These are phyloP conservation scores for Mercurialis annua DNA, from an alignment of 345 rosid species.

Conservation along the genomic window DNA sequence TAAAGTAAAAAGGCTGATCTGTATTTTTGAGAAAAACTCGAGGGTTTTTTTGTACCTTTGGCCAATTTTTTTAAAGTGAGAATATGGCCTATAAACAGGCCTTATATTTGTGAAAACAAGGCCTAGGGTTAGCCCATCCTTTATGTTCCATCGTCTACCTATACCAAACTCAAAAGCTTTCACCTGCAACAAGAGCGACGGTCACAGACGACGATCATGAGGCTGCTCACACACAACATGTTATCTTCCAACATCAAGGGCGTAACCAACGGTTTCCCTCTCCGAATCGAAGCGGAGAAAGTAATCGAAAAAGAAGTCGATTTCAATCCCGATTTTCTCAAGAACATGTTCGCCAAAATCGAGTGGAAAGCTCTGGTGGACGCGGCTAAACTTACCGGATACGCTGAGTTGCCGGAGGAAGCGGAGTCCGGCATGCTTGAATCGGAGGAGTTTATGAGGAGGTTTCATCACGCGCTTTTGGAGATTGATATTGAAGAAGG, in stretches of 20 bases:
- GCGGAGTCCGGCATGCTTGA: conserved; percentile 48
- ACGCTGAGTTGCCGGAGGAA: conserved; percentile 60
- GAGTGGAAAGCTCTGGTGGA: conserved; percentile 77
- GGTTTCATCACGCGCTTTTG: conserved; percentile 77
- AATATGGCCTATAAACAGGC: too few relatives aligned
- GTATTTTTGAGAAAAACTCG: too few relatives aligned
- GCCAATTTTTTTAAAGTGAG: too few relatives aligned
- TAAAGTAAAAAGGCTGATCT: too few relatives aligned
- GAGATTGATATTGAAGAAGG: conserved; percentile 92
- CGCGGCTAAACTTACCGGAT: conserved; percentile 68
- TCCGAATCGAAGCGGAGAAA: conserved; percentile 57
- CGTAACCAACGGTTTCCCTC: conserved; percentile 76
- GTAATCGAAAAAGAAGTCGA: conserved; percentile 64
- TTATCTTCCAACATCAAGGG: conserved; percentile 87
- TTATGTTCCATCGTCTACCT: too few relatives aligned
- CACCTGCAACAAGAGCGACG: too few relatives aligned
- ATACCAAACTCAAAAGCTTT: too few relatives aligned
- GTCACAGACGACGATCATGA: conserved; percentile 39
- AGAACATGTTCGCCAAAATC: conserved; percentile 64
- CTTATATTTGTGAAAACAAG: too few relatives aligned
- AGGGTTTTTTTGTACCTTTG: too few relatives aligned
- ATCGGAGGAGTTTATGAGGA: conserved; percentile 63
- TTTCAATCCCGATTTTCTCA: conserved; percentile 68
- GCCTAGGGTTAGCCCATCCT: too few relatives aligned
- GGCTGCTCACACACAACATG: conserved; percentile 86